A percentile compares a stretch with the other conserved stretches of the same genome.
These are phyloP conservation scores for Podospora anserina DNA, from an alignment of 495 filamentous ascomycete species.

Conservation along the genomic window DNA sequence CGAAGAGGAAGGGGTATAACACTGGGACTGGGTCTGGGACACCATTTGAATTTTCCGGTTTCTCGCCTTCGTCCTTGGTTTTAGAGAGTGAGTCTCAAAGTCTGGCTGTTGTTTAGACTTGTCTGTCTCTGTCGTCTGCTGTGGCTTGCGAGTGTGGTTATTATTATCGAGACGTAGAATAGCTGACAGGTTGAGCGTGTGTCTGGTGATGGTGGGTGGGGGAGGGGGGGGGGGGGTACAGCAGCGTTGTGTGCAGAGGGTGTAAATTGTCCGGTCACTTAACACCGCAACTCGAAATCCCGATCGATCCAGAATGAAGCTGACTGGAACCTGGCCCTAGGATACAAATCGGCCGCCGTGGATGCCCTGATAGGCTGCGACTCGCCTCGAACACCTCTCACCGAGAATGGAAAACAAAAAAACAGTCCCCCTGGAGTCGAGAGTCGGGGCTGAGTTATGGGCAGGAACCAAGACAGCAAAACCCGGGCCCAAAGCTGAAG, in stretches of 20 bases:
- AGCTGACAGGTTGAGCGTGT: neutral
- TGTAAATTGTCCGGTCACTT: slow-evolving; percentile 14
- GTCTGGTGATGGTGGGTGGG: neutral
- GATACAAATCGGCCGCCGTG: slow-evolving; percentile 19
- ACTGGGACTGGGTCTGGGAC: slow-evolving; percentile 7
- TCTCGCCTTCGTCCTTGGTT: neutral
- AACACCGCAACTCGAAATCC: neutral
- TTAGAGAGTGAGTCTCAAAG: neutral
- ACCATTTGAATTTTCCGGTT: slow-evolving; percentile 3
- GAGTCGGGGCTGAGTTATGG: neutral
- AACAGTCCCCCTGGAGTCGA: neutral
- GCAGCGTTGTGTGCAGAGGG: neutral
- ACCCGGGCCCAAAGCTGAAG: neutral
- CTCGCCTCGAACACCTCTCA: neutral
- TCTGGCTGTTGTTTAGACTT: neutral
- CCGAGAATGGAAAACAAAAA: neutral
- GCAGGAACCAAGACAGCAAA: neutral
- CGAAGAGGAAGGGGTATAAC: neutral
- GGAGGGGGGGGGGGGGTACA: neutral
- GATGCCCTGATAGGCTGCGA: neutral
- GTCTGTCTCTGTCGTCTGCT: neutral
- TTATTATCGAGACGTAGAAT: neutral
- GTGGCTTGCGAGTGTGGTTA: slow-evolving; percentile 1
- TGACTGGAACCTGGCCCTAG: slow-evolving; percentile 20
- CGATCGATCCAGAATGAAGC: slow-evolving; percentile 4